Evolutionary conservation across 2,329 filamentous ascomycete species (phyloP).

Genomic region (Fusarium sp.): DNA sequence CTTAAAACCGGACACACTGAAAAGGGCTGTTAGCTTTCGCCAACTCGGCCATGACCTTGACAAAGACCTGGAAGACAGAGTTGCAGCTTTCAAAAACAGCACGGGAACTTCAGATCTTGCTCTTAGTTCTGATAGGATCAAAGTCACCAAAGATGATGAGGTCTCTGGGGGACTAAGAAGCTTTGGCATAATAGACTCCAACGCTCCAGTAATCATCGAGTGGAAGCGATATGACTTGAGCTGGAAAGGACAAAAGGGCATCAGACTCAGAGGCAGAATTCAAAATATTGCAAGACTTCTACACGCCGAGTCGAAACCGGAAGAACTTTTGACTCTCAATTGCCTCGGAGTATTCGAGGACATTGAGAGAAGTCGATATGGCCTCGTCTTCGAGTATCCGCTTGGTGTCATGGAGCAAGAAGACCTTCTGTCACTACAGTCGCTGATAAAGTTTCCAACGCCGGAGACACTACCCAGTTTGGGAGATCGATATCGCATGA

Average conservation of each 20-base stretch:
- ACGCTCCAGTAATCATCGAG: neutral
- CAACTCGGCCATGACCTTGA: neutral
- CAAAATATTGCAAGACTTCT: conserved; percentile 13
- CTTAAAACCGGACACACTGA: neutral
- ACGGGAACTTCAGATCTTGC: neutral
- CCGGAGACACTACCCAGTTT: conserved; percentile 1
- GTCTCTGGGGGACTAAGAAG: neutral
- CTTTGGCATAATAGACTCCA: conserved; percentile 1
- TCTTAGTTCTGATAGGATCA: neutral
- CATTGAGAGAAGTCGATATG: conserved; percentile 3
- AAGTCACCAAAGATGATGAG: neutral
- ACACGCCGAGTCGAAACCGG: neutral
- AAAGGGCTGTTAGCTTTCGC: neutral
- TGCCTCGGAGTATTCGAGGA: conserved; percentile 5
- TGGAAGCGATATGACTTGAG: conserved; percentile 6
- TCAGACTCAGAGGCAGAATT: conserved; percentile 3
- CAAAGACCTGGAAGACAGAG: neutral
- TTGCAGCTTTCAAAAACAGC: neutral
- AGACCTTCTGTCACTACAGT: neutral
- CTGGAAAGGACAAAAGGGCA: conserved; percentile 10
- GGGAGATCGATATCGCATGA: conserved; percentile 13
- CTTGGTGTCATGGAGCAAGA: neutral
- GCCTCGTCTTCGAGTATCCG: neutral
- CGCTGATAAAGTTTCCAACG: neutral
- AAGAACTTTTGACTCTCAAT: conserved; percentile 10